Conservation (phyloP, 225 moss, liverwort and hornwort species). For the Polytrichum formosum region DNA sequence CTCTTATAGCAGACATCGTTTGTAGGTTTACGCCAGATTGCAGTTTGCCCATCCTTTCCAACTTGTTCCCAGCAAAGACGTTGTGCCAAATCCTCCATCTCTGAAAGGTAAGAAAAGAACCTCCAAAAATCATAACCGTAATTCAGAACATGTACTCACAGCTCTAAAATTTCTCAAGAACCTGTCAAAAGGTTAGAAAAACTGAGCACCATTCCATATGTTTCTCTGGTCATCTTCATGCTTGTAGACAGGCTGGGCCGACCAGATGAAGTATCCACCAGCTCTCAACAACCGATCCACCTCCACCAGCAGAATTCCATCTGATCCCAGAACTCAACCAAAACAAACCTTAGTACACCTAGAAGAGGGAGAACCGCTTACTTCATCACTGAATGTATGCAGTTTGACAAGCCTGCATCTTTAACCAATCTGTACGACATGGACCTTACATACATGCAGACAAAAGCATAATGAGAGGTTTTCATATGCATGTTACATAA, state of each 20-base stretch:
- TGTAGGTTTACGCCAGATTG: conserved; percentile 66
- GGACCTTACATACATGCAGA: no score
- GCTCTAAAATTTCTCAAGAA: not conserved
- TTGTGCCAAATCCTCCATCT: conserved; percentile 55
- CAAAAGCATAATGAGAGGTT: no score
- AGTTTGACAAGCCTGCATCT: not conserved
- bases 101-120: conserved; percentile 33
- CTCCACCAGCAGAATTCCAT: conserved; percentile 55
- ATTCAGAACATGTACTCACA: not conserved
- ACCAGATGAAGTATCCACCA: conserved; percentile 74
- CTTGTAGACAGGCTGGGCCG: conserved; percentile 25
- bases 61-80: conserved; percentile 69
- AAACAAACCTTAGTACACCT: not conserved
- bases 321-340: conserved; percentile 30
- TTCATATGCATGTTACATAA: no score
- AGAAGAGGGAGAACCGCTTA: not conserved
- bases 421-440: no score
- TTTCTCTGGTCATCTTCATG: conserved; percentile 17
- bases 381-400: not conserved
- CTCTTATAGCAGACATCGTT: conserved; percentile 43
- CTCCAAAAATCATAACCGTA: not conserved
- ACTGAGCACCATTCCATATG: conserved; percentile 34
- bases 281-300: conserved; percentile 61
- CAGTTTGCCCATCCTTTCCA: conserved; percentile 49
- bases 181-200: not conserved